Evolutionary conservation across 1,284 basidiomycete genomes (phyloP).

Genomic region (Mycena citricolor): DNA sequence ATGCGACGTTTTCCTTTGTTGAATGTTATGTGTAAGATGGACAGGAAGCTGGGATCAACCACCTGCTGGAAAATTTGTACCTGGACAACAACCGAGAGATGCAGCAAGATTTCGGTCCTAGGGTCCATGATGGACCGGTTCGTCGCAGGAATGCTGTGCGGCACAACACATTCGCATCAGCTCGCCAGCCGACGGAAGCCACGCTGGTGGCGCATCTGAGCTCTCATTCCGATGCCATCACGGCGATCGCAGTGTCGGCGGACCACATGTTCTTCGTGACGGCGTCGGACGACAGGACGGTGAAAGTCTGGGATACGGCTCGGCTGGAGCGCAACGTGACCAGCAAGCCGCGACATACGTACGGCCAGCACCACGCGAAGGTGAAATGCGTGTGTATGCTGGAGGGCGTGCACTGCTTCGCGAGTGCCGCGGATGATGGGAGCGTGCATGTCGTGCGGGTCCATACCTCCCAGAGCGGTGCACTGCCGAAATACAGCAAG

Average conservation of each 20-base stretch:
- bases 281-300: conserved; percentile 80
- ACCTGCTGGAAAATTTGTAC: conserved; percentile 86
- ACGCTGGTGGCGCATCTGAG: conserved; percentile 83
- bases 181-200: conserved; percentile 62
- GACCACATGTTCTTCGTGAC: conserved; percentile 96
- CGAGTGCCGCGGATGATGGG: conserved; percentile 84
- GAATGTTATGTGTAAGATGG: conserved; percentile 54
- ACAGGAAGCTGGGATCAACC: conserved; percentile 83
- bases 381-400: conserved; percentile 82
- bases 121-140: conserved; percentile 75
- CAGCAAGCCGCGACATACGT: conserved; percentile 75
- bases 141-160: conserved; percentile 71
- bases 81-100: conserved; percentile 83
- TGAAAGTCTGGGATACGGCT: conserved; percentile 66
- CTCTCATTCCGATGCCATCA: conserved; percentile 81
- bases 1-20: conserved; percentile 2
- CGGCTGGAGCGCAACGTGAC: conserved; percentile 58
- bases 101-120: conserved; percentile 87
- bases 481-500: conserved; percentile 77
- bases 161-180: conserved; percentile 57
- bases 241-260: conserved; percentile 83
- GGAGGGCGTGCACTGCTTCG: conserved; percentile 85
- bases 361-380: conserved; percentile 75
- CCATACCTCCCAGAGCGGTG: conserved; percentile 62
- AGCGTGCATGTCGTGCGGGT: conserved; percentile 83